These are phyloP conservation scores for Echium plantagineum DNA, from an alignment of 257 asterid genomes.

Conservation along the genomic window DNA sequence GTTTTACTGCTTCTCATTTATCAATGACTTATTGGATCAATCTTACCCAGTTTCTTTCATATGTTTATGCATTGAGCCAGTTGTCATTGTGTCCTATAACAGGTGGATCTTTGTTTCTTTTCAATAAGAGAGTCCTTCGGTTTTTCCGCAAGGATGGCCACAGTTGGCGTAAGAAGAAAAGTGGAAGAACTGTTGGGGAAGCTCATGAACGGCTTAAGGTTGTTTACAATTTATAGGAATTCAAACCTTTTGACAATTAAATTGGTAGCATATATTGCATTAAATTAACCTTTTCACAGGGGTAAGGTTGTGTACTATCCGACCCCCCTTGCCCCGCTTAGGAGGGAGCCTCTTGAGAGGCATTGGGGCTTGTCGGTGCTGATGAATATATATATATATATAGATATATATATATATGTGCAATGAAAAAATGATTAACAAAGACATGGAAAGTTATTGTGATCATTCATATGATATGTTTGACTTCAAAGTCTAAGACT, in stretches of 20 bases:
- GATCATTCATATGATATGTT: no score
- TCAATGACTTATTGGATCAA: not conserved
- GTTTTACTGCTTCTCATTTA: constrained; percentile 8
- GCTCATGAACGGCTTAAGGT: constrained; percentile 99
- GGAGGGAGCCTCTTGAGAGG: no score
- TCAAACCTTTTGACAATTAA: not conserved
- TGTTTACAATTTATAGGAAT: not conserved
- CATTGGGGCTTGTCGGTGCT: no score
- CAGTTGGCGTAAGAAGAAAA: constrained; percentile 86
- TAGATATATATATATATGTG: no score
- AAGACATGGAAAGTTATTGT: no score
- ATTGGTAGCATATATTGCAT: not conserved
- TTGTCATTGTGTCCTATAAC: constrained; percentile 16
- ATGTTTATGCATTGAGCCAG: constrained; percentile 4
- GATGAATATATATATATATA: no score
- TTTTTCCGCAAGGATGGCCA: constrained; percentile 93
- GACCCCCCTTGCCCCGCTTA: no score
- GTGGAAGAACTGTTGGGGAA: constrained; percentile 85
- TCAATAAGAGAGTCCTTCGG: constrained; percentile 70
- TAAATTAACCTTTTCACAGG: no score
- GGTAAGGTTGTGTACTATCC: no score
- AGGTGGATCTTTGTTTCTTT: constrained; percentile 83
- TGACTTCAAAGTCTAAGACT: no score
- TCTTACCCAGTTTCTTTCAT: not conserved
- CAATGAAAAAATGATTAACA: no score